Evolutionary conservation across 768 basidiomycete species (phyloP).

Genomic region (Calocybe cyanea): DNA sequence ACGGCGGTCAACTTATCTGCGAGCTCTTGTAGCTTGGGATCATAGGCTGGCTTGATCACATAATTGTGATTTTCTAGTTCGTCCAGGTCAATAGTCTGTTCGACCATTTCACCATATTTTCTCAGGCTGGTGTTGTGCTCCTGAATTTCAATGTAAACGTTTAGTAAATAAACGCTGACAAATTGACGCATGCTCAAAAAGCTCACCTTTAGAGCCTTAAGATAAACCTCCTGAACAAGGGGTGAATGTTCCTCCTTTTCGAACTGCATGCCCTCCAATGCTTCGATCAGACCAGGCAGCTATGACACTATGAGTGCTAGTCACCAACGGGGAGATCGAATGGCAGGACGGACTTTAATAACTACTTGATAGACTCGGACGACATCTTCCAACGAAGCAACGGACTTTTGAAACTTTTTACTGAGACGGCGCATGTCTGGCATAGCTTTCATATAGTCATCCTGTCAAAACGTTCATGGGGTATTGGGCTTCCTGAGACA

Average conservation of each 20-base stretch:
- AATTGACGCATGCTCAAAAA: not conserved
- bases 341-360: constrained; percentile 51
- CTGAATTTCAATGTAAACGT: constrained; percentile 35
- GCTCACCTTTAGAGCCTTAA: constrained; percentile 56
- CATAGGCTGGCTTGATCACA: constrained; percentile 91
- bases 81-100: constrained; percentile 89
- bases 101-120: constrained; percentile 92
- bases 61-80: constrained; percentile 84
- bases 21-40: constrained; percentile 66
- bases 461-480: constrained; percentile 37
- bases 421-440: constrained; percentile 91
- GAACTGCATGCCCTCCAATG: constrained; percentile 47
- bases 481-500: not conserved
- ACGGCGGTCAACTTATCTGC: constrained; percentile 64
- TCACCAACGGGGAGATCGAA: not conserved
- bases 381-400: constrained; percentile 89
- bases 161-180: not conserved
- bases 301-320: constrained; percentile 24
- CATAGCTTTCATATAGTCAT: constrained; percentile 85
- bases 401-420: constrained; percentile 84
- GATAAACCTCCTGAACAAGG: constrained; percentile 68
- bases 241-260: constrained; percentile 40
- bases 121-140: constrained; percentile 56
- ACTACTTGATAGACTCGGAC: constrained; percentile 95
- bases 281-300: constrained; percentile 72